Evolutionary conservation across 768 basidiomycete species (phyloP).

Genomic region (Mycena galopus): DNA sequence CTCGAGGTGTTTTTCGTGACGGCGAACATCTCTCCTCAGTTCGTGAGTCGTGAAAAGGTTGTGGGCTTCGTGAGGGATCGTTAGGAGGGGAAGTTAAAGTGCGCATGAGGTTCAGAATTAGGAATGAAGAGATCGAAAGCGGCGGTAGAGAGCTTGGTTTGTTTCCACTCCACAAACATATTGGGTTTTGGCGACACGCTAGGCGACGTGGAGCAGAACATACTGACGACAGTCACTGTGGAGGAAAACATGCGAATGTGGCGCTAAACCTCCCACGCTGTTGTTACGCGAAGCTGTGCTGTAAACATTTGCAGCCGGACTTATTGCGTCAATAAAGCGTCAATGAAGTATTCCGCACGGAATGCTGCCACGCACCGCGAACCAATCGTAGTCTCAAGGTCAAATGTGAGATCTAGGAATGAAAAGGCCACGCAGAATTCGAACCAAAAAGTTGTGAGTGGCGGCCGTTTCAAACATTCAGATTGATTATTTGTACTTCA

Average conservation of each 20-base stretch:
- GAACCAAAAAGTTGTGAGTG: too few species aligned
- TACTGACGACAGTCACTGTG: constrained; percentile 10
- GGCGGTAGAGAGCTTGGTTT: neutral
- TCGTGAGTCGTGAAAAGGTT: constrained; percentile 3
- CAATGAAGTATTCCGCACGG: too few species aligned
- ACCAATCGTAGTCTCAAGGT: too few species aligned
- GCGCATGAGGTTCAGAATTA: neutral
- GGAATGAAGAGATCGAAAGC: neutral
- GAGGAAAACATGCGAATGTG: neutral
- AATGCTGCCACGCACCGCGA: too few species aligned
- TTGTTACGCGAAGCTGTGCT: neutral
- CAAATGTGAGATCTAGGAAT: too few species aligned
- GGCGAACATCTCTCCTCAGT: neutral
- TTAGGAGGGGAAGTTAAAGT: neutral
- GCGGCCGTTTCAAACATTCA: too few species aligned
- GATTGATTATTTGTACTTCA: too few species aligned
- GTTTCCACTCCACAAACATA: neutral
- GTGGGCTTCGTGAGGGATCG: neutral
- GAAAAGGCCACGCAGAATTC: too few species aligned
- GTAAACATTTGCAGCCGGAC: too few species aligned
- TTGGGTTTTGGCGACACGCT: neutral
- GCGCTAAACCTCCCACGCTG: neutral
- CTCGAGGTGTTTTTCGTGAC: neutral
- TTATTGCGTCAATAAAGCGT: too few species aligned
- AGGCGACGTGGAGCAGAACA: neutral